Conservation (phyloP, 495 filamentous ascomycete genomes). For the Tricharina praecox region DNA sequence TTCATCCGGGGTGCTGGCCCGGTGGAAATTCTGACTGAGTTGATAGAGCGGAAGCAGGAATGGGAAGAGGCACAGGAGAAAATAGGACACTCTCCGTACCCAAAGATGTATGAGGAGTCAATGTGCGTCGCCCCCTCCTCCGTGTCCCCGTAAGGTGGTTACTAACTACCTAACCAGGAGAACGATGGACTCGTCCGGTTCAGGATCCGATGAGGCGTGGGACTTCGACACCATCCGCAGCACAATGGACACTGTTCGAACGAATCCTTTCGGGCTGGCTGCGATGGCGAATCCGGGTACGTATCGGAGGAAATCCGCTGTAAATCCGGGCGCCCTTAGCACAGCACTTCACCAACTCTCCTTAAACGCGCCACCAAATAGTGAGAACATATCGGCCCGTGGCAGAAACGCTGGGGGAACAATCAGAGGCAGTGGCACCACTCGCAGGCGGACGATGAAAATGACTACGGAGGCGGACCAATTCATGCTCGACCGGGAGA, state of each 20-base stretch:
- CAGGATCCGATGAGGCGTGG: slow-evolving; percentile 18
- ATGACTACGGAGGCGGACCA: not conserved
- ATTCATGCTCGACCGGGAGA: not conserved
- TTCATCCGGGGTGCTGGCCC: slow-evolving; percentile 83
- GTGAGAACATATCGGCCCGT: slow-evolving; percentile 12
- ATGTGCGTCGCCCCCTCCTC: slow-evolving; percentile 13
- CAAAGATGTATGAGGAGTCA: slow-evolving; percentile 23
- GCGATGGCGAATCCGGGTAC: not conserved
- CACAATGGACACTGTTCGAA: slow-evolving; percentile 24
- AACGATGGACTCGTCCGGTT: slow-evolving; percentile 1
- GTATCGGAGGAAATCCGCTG: slow-evolving; percentile 7
- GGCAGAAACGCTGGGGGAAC: slow-evolving; percentile 13
- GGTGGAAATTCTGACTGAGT: slow-evolving; percentile 73
- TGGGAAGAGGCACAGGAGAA: slow-evolving; percentile 56
- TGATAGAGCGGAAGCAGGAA: slow-evolving; percentile 76
- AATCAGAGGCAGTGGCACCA: slow-evolving; percentile 8
- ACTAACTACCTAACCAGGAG: not conserved
- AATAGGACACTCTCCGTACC: slow-evolving; percentile 24
- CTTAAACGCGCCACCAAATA: slow-evolving; percentile 19
- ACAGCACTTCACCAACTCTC: slow-evolving; percentile 17
- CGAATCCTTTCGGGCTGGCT: not conserved
- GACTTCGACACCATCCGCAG: slow-evolving; percentile 25
- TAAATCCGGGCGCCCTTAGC: slow-evolving; percentile 11
- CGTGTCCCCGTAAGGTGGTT: not conserved
- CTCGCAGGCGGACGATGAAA: slow-evolving; percentile 13